Evolutionary conservation across 2,329 filamentous ascomycete genomes (phyloP), one percentile per base, ranked within the genome.

Genomic region (Diaporthe citrichinensis): DNA sequence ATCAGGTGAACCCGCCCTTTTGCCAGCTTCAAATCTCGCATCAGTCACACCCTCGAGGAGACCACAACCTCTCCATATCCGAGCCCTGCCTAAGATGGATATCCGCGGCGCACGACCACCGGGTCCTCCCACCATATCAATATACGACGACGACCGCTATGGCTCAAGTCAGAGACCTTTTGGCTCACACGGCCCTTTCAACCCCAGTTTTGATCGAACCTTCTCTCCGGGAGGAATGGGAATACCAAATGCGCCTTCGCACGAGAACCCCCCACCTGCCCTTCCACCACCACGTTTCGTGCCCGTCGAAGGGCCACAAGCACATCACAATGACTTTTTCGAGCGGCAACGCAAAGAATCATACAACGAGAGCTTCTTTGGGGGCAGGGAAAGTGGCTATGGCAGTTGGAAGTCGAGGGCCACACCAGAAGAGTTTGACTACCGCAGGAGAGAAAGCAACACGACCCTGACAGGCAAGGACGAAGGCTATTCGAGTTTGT

Each of bases 271-370:
- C 3, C 87, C 87, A 76, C 87, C 87, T 71, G 84, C 87, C 49
- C 78, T 88, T 59, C 87, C 87, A n/a, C 87, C 87, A n/a, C 87
- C 87, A 7, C 82, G 82, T 65, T 80, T 82, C 46, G 80, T 84
- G 7, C 84, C 84, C 9, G 81, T 84, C 51, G 79, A 80, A 51
- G 84, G 84, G 8, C 81, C 82, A 41, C 79, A 82, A 73, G 68
- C 80, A 49, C 78, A 83, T 53, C n/a, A 57, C 77, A 25, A 78
- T 76, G 71, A 78, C 25, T 77, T 72, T 61, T 79, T 76, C 61
- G 78, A 77, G 31, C 68, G 69, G 36, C 55, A 80, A 34, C 73
- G 74, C 49, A 77, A 77, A 62, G 53, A 82, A 84, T 65, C 65
- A 34, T 81, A 83, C 20, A 79, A 80, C 28, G 77, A 77, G 46